Base-by-base conservation (phyloP, 1,284 basidiomycete species). In the Uromyces viciae-fabae region DNA sequence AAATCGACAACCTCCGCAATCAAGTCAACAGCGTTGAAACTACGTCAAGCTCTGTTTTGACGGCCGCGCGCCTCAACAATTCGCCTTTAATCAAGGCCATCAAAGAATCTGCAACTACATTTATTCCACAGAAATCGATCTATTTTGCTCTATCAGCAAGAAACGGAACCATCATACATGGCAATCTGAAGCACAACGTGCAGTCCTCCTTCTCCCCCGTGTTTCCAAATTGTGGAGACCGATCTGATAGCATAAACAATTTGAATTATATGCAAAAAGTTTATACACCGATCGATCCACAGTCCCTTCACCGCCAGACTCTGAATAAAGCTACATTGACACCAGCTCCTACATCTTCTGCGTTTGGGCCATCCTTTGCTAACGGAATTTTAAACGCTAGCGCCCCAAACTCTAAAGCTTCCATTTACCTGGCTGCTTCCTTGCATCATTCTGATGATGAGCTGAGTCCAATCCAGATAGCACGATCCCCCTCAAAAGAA, bases 401-500 rank as follows among this genome's bases (percentile, higher is more conserved):
- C 28, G 54, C 81, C 1, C 80, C 79, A 2, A 73, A 56, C 54
- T 72, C 75, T 28, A 40, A 81, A 62, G 81, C 81, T 9, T 81
- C 81, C 3, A 60, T 68, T 25, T 71, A 81, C 52, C 54, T 36
- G 83, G 91, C 93, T 87, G 90, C 90, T 82, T 86, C 93, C 46
- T 84, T 85, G 75, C 84, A 83, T 68, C 83, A 82, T 66, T 81
- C 78, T 52, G 83, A 71, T 38, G 38, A 62, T 85, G 38, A 85
- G 85, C 3, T 83, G 83, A 1, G 83, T 84, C 11, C 84, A 86
- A 38, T 85, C 85, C 22, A 83, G 84, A 22, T 85, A 87, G 2
- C 85, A 87, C 3, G 52, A 46, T 43, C 52, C 58, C 43, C 43
- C 14, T 62, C 72, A 25, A 81, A 82, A 69, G 66, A 75, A 46